These are phyloP conservation scores for Tulasnella sp. DNA, from an alignment of 768 basidiomycete genomes.

Conservation along the genomic window DNA sequence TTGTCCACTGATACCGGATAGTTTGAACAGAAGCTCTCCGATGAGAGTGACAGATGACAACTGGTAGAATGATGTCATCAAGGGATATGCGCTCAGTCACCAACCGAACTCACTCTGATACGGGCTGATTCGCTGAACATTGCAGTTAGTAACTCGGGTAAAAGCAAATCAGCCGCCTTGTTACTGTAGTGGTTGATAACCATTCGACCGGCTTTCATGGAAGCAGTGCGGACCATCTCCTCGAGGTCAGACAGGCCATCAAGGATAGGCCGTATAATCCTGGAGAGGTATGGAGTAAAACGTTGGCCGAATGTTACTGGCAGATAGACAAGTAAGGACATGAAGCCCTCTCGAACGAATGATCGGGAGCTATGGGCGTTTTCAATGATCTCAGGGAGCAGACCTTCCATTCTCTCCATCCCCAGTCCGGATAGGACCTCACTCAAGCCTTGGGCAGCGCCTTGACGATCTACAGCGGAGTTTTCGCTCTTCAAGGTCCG, in stretches of 20 bases:
- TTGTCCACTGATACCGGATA: slow-evolving; percentile 91
- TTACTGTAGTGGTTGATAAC: slow-evolving; percentile 88
- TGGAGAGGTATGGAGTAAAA: slow-evolving; percentile 90
- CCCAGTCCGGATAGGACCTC: slow-evolving; percentile 93
- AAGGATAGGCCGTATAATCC: slow-evolving; percentile 87
- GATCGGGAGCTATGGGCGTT: slow-evolving; percentile 83
- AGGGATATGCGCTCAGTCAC: slow-evolving; percentile 10
- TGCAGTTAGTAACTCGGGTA: slow-evolving; percentile 87
- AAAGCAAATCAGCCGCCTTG: slow-evolving; percentile 82
- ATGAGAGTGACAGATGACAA: slow-evolving; percentile 94
- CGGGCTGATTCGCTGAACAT: slow-evolving; percentile 96
- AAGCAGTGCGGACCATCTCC: slow-evolving; percentile 92
- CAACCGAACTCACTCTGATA: slow-evolving; percentile 51
- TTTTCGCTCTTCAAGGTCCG: slow-evolving; percentile 85
- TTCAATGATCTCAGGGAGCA: slow-evolving; percentile 86
- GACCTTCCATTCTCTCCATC: slow-evolving; percentile 91
- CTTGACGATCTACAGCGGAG: slow-evolving; percentile 92
- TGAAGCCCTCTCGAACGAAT: slow-evolving; percentile 95
- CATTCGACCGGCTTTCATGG: slow-evolving; percentile 98
- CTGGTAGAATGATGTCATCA: slow-evolving; percentile 28
- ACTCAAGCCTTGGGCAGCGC: slow-evolving; percentile 91
- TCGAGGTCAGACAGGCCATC: slow-evolving; percentile 84
- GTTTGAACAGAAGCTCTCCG: slow-evolving; percentile 91
- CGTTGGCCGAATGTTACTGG: slow-evolving; percentile 94
- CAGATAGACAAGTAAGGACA: slow-evolving; percentile 90